Evolutionary conservation across 1,284 basidiomycete species (phyloP), one percentile per base, ranked within the genome.

Genomic region (Boletellus deceptivus): DNA sequence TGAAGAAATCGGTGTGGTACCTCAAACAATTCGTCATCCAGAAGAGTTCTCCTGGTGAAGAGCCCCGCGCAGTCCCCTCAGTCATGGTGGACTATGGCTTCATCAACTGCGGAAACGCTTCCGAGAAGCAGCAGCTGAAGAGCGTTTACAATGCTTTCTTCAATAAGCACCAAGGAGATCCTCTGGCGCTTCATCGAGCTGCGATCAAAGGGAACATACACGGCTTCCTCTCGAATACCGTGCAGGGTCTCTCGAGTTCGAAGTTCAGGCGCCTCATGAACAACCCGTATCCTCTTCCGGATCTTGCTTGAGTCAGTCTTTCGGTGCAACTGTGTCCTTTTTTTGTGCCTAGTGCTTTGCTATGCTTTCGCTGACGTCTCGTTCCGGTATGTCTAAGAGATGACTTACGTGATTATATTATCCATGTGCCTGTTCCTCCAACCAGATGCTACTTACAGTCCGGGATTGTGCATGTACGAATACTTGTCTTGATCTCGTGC

Each of bases 171-270:
- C 6, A 24, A 6, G 49, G 44, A 9, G 45, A 50, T 13, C 44
- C 49, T 16, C 14, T 50, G 37, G 33, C 44, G 14, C 49, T 50
- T 48, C 49, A 50, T 14, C 25, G 35, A 22, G 49, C 43, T 10
- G 33, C 44, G 14, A 48, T 50, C 13, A 35, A 50, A 11, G 49
- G 49, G 24, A 35, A 35, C n/a, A 2, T 40, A 17, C 16, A 48
- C 10, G 4, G 14, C 24, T 48, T 48, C 14, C 38, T 50, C 8
- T 48, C 49, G 2, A 41, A 6, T 2, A 27, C 17, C 6, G 34
- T 50, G 16, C 38, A 40, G 17, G 29, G 49, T 22, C 16, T 40
- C 22, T 25, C 2, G 7, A 18, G 6, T 39, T 25, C 49, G n/a
- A 41, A 31, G 6, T 50, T 48, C 34, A 38, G n/a, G 11, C 33